Evolutionary conservation across 768 basidiomycete species (phyloP).

Genomic region (Strobilomyces confusus): DNA sequence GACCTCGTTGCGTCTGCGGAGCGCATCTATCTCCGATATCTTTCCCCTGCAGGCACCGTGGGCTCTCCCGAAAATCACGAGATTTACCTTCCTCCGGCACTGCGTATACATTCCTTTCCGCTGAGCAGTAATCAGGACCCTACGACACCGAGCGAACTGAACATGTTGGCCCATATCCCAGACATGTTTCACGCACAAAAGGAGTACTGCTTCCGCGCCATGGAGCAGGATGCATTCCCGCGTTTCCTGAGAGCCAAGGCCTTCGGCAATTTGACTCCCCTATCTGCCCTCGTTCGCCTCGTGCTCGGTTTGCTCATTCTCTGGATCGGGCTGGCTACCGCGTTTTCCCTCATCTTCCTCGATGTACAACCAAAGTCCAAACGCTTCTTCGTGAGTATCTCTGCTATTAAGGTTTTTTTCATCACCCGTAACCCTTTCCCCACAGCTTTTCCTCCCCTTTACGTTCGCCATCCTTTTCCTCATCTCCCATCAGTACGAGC

Average conservation of each 20-base stretch:
- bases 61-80: constrained; percentile 90
- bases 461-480: constrained; percentile 85
- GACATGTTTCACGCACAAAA: constrained; percentile 98
- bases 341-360: constrained; percentile 89
- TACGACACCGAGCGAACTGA: constrained; percentile 59
- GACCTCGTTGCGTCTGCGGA: constrained; percentile 93
- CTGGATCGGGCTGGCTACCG: constrained; percentile 93
- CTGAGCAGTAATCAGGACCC: constrained; percentile 73
- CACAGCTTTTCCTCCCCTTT: constrained; percentile 92
- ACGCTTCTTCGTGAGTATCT: constrained; percentile 83
- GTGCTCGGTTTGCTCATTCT: constrained; percentile 79
- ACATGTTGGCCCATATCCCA: constrained; percentile 82
- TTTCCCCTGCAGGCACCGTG: constrained; percentile 73
- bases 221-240: constrained; percentile 94
- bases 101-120: constrained; percentile 90
- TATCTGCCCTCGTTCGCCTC: constrained; percentile 83
- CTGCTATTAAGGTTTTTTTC: neutral
- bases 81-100: constrained; percentile 91
- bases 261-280: constrained; percentile 95
- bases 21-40: constrained; percentile 93
- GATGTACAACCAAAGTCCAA: constrained; percentile 90
- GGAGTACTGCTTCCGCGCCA: constrained; percentile 93
- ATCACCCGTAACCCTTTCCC: constrained; percentile 2
- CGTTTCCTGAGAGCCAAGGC: constrained; percentile 95
- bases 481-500: constrained; percentile 93